phyloP scores from a whole-genome alignment of 345 rosid genomes.

The Linum lewisii region DNA sequence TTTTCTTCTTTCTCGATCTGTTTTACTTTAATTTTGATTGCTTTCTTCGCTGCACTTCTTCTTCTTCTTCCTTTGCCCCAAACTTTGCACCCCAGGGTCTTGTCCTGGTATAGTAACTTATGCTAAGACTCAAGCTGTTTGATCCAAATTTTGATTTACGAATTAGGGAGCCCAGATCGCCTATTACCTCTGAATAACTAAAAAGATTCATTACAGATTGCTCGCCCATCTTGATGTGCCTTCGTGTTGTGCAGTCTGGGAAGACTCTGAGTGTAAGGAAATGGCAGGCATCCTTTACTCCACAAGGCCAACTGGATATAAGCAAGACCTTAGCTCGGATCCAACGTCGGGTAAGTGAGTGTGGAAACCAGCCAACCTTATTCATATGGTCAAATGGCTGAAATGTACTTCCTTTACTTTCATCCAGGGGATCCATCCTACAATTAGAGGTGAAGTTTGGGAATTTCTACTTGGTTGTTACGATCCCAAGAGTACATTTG shows the following conservation, averaged over 20 bases:
- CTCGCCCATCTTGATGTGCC: slow-evolving; percentile 10
- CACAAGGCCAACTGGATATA: slow-evolving; percentile 67
- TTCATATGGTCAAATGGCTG: slow-evolving; percentile 1
- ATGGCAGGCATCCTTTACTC: slow-evolving; percentile 87
- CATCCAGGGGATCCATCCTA: slow-evolving; percentile 83
- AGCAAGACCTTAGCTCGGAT: slow-evolving; percentile 74
- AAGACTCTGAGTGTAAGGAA: slow-evolving; percentile 93
- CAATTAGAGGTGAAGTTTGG: slow-evolving; percentile 99
- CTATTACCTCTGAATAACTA: too few relatives aligned
- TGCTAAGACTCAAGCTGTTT: too few relatives aligned
- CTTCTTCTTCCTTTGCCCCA: too few relatives aligned
- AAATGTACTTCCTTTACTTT: not conserved
- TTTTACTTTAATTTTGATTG: too few relatives aligned
- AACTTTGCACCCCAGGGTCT: too few relatives aligned
- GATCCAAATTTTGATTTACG: too few relatives aligned
- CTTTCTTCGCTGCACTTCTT: too few relatives aligned
- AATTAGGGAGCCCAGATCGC: too few relatives aligned
- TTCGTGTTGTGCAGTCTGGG: slow-evolving; percentile 63
- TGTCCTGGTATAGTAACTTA: too few relatives aligned
- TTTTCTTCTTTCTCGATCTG: too few relatives aligned
- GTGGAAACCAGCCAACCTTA: too few relatives aligned
- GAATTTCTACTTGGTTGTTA: slow-evolving; percentile 92
- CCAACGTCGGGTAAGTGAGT: slow-evolving; percentile 79
- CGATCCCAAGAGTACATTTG: slow-evolving; percentile 83
- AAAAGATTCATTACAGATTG: too few relatives aligned